Evolutionary conservation across 371 early-diverging fungal species (phyloP).

Genomic region (Mortierella sp.): DNA sequence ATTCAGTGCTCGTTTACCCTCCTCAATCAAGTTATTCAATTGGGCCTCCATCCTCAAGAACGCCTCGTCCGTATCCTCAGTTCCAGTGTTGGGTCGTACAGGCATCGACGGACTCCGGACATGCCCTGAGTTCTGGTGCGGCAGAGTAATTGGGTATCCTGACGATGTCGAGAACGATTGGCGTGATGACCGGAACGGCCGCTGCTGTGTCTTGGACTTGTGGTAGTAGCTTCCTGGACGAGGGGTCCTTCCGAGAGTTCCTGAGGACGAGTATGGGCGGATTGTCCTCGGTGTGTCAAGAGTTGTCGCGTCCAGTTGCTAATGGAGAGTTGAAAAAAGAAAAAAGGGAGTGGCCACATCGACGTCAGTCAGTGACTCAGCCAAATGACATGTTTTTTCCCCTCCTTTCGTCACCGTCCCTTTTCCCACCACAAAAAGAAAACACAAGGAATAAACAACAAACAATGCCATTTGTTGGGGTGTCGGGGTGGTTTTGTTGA

Average conservation of each 20-base stretch:
- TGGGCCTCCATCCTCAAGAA: conserved; percentile 57
- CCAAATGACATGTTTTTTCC: not conserved
- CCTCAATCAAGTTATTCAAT: conserved; percentile 44
- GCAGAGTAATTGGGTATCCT: not conserved
- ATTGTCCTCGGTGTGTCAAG: not conserved
- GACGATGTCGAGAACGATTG: conserved; percentile 23
- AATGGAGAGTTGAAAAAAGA: not conserved
- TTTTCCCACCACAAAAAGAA: not conserved
- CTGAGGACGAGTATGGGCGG: conserved; percentile 1
- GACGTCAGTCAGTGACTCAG: not conserved
- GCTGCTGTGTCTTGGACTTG: conserved; percentile 28
- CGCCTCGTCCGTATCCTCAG: conserved; percentile 51
- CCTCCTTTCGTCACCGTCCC: not conserved
- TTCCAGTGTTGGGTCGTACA: conserved; percentile 37
- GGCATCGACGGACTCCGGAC: conserved; percentile 33
- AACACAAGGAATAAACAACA: not conserved
- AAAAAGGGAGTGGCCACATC: not conserved
- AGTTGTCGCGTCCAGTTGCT: conserved; percentile 20
- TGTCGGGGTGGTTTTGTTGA: not conserved
- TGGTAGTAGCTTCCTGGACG: conserved; percentile 17
- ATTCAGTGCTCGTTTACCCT: conserved; percentile 49
- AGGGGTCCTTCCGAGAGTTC: not conserved
- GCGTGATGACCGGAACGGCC: conserved; percentile 17
- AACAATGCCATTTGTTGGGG: conserved; percentile 6
- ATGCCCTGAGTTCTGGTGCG: conserved; percentile 10